Evolutionary conservation across 306 rosid genomes (phyloP).

Genomic region (Corylus americana): DNA sequence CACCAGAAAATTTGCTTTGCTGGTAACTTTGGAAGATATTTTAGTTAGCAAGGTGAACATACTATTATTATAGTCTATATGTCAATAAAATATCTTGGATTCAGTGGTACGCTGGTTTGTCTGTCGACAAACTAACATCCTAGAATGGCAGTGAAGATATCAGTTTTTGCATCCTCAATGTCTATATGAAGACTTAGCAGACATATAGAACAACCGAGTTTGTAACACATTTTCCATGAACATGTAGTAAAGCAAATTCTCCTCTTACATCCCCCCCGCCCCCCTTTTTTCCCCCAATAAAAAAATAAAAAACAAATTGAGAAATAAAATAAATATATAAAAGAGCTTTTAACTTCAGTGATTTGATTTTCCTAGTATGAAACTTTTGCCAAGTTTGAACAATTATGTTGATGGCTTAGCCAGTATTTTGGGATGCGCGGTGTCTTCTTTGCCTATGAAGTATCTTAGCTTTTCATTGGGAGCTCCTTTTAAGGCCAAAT

Average conservation of each 20-base stretch:
- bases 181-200: neutral
- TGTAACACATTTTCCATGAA: neutral
- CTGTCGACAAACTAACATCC: neutral
- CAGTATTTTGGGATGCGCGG: too few species aligned
- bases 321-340: neutral
- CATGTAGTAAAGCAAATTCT: slow-evolving; percentile 1
- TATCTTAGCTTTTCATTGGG: too few species aligned
- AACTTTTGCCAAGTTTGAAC: neutral
- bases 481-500: too few species aligned
- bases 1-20: neutral
- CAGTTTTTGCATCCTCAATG: neutral
- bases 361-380: neutral
- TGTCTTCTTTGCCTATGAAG: too few species aligned
- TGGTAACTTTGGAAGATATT: neutral
- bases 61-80: neutral
- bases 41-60: neutral
- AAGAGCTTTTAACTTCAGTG: neutral
- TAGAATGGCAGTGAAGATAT: neutral
- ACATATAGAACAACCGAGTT: neutral
- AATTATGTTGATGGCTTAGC: neutral
- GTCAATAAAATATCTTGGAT: neutral
- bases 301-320: neutral
- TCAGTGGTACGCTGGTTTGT: neutral
- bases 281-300: neutral
- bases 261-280: neutral